Percentiles rank a stretch among this genome's conserved stretches.
phyloP scores from a whole-genome alignment of 208 protist species.

The Leishmania amazonensis region DNA sequence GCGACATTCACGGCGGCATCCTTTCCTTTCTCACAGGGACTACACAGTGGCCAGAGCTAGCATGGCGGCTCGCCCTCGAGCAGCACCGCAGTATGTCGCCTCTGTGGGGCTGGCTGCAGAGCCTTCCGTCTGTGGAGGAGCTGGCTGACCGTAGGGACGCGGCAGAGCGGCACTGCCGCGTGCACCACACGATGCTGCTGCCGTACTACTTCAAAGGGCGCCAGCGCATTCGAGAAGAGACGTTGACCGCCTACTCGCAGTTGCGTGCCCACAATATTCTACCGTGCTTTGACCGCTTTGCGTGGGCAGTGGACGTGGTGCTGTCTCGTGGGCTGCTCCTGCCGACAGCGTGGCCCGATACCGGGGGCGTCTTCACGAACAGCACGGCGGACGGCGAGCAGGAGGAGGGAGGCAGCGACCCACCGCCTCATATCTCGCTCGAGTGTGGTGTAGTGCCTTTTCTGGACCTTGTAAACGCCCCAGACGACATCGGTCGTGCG shows the following conservation, averaged over 20 bases:
- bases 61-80: conserved; percentile 82
- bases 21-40: conserved; percentile 57
- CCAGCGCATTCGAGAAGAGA: conserved; percentile 52
- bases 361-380: neutral
- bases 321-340: conserved; percentile 62
- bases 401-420: neutral
- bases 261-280: conserved; percentile 49
- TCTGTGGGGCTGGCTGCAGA: conserved; percentile 86
- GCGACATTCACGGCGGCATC: conserved; percentile 33
- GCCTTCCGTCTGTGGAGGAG: conserved; percentile 47
- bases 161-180: conserved; percentile 58
- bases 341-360: conserved; percentile 54
- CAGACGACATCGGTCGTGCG: conserved; percentile 36
- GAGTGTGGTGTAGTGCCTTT: conserved; percentile 86
- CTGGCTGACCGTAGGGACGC: conserved; percentile 39
- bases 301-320: conserved; percentile 65
- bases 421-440: neutral
- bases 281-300: conserved; percentile 44
- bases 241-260: conserved; percentile 36
- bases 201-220: conserved; percentile 55
- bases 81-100: conserved; percentile 70
- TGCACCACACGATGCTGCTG: conserved; percentile 58
- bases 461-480: conserved; percentile 77
- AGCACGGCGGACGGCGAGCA: neutral
- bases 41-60: conserved; percentile 67